These are phyloP conservation scores for Schizosaccharomyces japonicus DNA, from an alignment of 805 yeast species.

Conservation along the genomic window DNA sequence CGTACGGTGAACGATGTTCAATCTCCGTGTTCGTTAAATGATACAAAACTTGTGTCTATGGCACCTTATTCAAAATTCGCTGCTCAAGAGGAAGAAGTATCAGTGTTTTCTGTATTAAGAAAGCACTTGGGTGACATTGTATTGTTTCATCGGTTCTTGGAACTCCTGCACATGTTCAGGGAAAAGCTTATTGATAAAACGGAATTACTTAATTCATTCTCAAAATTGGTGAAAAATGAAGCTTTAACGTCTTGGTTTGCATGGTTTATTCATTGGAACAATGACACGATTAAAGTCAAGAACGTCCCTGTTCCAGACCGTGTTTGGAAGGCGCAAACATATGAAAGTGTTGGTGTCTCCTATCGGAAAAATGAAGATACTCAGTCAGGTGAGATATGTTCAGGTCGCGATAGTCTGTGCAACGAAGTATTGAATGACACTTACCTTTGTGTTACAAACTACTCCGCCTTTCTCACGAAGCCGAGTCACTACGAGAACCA, in stretches of 20 bases:
- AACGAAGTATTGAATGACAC: not conserved
- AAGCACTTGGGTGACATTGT: not conserved
- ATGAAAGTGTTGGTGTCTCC: not conserved
- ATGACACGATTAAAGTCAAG: not conserved
- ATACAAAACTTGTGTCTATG: not conserved
- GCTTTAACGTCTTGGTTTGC: not conserved
- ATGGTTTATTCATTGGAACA: not conserved
- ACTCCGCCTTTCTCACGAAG: not conserved
- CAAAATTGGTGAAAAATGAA: not conserved
- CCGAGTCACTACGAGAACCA: slow-evolving; percentile 68
- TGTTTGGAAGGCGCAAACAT: not conserved
- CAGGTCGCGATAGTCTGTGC: not conserved
- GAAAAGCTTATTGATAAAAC: slow-evolving; percentile 1
- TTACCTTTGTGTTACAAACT: not conserved
- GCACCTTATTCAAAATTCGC: not conserved
- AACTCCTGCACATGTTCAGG: not conserved
- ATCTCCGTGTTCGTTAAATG: not conserved
- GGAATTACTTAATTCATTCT: not conserved
- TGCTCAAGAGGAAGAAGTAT: not conserved
- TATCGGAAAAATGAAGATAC: not conserved
- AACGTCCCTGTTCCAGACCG: not conserved
- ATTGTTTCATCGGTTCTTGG: not conserved
- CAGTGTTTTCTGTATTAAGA: not conserved
- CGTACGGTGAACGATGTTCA: not conserved
- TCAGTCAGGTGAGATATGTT: not conserved